phyloP scores from a whole-genome alignment of 2,329 filamentous ascomycete genomes.

The Apiospora sp. region DNA sequence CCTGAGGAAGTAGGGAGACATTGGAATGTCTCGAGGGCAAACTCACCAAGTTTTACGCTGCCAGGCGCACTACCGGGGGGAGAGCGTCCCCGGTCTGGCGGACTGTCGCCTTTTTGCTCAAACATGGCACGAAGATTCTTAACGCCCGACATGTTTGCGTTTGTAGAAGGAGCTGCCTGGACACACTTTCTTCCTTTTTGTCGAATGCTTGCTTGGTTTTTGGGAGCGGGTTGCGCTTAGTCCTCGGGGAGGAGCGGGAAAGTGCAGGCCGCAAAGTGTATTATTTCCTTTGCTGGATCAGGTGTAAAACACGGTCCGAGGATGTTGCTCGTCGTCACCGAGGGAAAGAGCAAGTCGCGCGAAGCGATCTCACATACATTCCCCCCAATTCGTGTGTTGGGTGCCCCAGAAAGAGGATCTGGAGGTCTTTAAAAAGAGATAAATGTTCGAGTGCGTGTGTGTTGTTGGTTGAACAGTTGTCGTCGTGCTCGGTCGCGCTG shows the following conservation, averaged over 20 bases:
- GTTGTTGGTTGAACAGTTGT: neutral
- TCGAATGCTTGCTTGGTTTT: neutral
- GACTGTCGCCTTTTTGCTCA: constrained; percentile 73
- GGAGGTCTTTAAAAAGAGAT: neutral
- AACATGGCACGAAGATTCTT: constrained; percentile 83
- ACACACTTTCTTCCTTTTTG: neutral
- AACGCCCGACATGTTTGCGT: constrained; percentile 68
- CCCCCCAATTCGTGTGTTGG: neutral
- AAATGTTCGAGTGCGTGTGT: neutral
- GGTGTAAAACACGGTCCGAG: constrained; percentile 21
- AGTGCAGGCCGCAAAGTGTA: constrained; percentile 12
- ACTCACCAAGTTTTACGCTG: constrained; percentile 46
- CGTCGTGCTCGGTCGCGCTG: neutral
- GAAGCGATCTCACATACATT: constrained; percentile 22
- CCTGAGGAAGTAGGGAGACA: constrained; percentile 22
- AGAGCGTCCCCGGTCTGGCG: constrained; percentile 73
- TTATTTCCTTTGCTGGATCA: constrained; percentile 17
- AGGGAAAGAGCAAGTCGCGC: constrained; percentile 20
- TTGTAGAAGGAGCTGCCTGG: constrained; percentile 21
- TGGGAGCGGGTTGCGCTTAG: neutral
- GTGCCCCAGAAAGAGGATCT: neutral
- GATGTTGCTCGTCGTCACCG: constrained; percentile 20
- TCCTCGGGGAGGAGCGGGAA: neutral
- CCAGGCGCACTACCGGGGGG: constrained; percentile 50
- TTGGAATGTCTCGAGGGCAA: constrained; percentile 30